A percentile compares a stretch with the other conserved stretches of the same genome.
Conservation (phyloP, 2,329 filamentous ascomycete species). For the Chaetomium sp. region DNA sequence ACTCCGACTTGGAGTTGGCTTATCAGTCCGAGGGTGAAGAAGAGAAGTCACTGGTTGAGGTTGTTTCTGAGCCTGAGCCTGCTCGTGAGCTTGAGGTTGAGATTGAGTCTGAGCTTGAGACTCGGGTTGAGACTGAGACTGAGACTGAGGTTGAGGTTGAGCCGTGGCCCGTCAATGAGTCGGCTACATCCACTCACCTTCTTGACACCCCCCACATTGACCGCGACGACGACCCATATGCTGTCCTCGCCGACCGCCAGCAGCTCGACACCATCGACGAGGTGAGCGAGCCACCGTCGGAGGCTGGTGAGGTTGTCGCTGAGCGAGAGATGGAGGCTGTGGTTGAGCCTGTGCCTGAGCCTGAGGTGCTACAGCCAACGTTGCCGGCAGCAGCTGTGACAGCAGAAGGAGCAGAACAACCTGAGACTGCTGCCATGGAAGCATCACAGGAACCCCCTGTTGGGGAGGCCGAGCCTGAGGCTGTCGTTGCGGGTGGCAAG, state of each 20-base stretch:
- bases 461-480: too few species aligned
- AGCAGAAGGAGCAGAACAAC: too few species aligned
- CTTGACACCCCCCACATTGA: conserved; percentile 10
- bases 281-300: conserved; percentile 15
- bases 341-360: not conserved
- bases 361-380: not conserved
- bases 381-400: too few species aligned
- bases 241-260: not conserved
- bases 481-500: too few species aligned
- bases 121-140: too few species aligned
- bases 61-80: too few species aligned
- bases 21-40: too few species aligned
- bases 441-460: too few species aligned
- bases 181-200: conserved; percentile 2
- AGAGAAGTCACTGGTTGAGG: too few species aligned
- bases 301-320: conserved; percentile 11
- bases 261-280: conserved; percentile 19
- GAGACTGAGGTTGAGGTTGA: conserved; percentile 7
- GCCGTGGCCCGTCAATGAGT: conserved; percentile 11
- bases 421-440: too few species aligned
- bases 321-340: not conserved
- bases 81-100: too few species aligned
- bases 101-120: too few species aligned
- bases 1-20: not conserved
- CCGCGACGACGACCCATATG: conserved; percentile 1